Evolutionary conservation across 352 stramenopile genomes (phyloP).

Genomic region (Pythium folliculosum): DNA sequence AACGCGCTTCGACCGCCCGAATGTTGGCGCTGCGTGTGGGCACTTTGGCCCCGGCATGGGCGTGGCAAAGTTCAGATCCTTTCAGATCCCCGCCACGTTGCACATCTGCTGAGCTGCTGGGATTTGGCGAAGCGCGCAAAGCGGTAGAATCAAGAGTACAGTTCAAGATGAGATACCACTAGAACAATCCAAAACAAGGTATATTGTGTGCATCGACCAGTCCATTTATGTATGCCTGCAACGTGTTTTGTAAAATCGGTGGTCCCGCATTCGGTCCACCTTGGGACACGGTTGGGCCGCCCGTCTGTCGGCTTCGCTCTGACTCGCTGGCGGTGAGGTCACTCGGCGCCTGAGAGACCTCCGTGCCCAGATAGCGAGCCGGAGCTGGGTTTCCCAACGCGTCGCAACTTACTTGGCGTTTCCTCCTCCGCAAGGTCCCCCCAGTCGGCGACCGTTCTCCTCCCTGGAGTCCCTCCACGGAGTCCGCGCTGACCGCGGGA

Average conservation of each 20-base stretch:
- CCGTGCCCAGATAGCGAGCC: neutral
- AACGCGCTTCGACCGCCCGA: no score
- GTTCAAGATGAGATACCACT: neutral
- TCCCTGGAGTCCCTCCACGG: no score
- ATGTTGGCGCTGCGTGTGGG: no score
- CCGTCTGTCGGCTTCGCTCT: neutral
- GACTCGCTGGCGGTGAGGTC: neutral
- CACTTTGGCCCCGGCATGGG: no score
- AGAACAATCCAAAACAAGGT: neutral
- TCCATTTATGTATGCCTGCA: neutral
- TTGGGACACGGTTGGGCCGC: neutral
- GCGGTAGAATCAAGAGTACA: neutral
- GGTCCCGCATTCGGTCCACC: neutral
- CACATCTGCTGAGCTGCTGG: conserved; percentile 2
- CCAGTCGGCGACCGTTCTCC: neutral
- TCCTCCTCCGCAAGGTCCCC: neutral
- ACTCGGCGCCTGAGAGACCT: neutral
- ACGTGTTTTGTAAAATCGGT: neutral
- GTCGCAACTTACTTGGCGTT: neutral
- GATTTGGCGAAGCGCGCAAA: neutral
- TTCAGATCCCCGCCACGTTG: conserved; percentile 1
- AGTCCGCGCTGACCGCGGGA: neutral
- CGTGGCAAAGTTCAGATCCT: neutral
- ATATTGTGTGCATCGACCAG: neutral
- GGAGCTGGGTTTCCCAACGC: neutral